phyloP scores from a whole-genome alignment of 2,329 filamentous ascomycete genomes.

The Trichophyton schoenleinii region DNA sequence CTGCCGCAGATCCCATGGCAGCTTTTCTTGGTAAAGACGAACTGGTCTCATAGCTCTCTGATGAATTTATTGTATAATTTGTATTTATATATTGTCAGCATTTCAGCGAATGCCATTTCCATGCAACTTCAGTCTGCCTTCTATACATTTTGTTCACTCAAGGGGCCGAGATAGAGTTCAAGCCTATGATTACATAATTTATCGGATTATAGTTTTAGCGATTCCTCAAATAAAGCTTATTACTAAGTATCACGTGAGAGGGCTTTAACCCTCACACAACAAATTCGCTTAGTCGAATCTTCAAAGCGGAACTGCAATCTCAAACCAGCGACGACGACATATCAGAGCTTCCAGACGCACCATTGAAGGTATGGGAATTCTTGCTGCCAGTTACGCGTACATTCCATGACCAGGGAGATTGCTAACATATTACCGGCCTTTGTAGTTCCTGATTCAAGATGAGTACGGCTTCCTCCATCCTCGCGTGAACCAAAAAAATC shows the following conservation, averaged over 20 bases:
- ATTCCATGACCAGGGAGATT: neutral
- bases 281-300: conserved; percentile 30
- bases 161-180: too few species aligned
- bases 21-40: conserved; percentile 64
- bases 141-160: neutral
- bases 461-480: conserved; percentile 38
- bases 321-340: conserved; percentile 33
- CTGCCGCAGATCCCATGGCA: conserved; percentile 77
- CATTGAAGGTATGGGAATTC: conserved; percentile 25
- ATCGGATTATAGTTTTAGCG: neutral
- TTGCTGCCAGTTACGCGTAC: neutral
- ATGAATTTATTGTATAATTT: neutral
- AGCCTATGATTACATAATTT: neutral
- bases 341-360: conserved; percentile 35
- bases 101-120: conserved; percentile 2
- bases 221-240: neutral
- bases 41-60: conserved; percentile 23
- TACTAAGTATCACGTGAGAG: conserved; percentile 8
- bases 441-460: conserved; percentile 43
- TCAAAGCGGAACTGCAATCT: conserved; percentile 28
- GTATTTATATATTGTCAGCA: conserved; percentile 5
- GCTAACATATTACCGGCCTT: neutral
- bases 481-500: conserved; percentile 10
- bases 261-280: conserved; percentile 28
- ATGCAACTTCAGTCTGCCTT: neutral